Evolutionary conservation across 116 monocot genomes (phyloP).

Genomic region (Posidonia oceanica): DNA sequence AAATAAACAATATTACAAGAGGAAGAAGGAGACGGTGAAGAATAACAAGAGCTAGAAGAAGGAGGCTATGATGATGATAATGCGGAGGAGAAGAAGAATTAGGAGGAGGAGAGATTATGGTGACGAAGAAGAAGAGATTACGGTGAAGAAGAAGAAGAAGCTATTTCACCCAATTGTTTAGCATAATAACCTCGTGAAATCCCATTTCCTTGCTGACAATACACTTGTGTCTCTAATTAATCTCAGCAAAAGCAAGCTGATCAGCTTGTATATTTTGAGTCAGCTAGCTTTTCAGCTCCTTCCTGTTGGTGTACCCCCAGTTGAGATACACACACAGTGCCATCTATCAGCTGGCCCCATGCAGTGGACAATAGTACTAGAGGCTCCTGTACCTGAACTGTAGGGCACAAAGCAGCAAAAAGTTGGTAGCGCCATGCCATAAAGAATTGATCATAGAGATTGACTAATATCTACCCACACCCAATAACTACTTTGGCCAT

Average conservation of each 20-base stretch:
- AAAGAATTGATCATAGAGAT: background rate
- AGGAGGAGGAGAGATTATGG: background rate
- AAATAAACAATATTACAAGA: no score
- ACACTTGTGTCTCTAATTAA: background rate
- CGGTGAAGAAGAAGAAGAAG: background rate
- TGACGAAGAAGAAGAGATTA: no score
- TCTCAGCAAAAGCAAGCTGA: background rate
- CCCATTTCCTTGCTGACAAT: background rate
- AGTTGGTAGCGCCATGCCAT: background rate
- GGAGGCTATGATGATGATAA: background rate
- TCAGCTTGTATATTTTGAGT: background rate
- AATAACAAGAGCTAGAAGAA: no score
- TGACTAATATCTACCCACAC: no score
- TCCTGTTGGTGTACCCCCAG: background rate
- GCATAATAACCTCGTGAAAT: no score
- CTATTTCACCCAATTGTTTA: background rate
- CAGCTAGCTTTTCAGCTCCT: background rate
- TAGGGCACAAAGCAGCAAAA: constrained; percentile 1
- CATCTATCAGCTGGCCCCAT: constrained; percentile 2
- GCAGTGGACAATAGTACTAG: constrained; percentile 2
- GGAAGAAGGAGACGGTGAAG: no score
- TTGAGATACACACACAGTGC: background rate
- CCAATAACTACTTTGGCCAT: no score
- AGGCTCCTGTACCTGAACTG: constrained; percentile 5
- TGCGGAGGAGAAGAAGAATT: background rate